phyloP scores from a whole-genome alignment of 129 eudicot genomes.

The Pulicaria dysenterica region DNA sequence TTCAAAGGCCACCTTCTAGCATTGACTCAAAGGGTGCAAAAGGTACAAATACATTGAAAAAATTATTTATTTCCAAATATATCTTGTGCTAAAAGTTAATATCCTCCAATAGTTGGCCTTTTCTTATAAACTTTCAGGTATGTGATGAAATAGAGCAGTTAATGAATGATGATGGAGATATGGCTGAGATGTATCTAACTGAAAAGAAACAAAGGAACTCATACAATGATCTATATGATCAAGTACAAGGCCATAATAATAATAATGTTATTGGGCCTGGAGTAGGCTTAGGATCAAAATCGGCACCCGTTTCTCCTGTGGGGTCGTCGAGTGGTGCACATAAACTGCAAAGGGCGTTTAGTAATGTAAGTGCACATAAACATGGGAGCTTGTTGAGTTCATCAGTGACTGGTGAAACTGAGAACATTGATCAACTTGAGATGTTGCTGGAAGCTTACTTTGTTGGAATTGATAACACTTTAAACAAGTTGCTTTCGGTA shows the following conservation, averaged over 20 bases:
- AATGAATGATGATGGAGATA: conserved; percentile 98
- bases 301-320: conserved; percentile 97
- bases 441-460: conserved; percentile 99
- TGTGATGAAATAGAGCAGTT: conserved; percentile 97
- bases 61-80: not conserved
- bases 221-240: conserved; percentile 58
- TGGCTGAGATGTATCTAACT: conserved; percentile 99
- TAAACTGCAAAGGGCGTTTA: conserved; percentile 77
- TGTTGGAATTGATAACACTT: conserved; percentile 80
- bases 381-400: conserved; percentile 82
- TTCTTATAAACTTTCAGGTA: conserved; percentile 49
- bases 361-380: conserved; percentile 74
- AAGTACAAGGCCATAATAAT: conserved; percentile 28
- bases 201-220: conserved; percentile 80
- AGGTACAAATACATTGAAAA: conserved; percentile 49
- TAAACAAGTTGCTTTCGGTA: conserved; percentile 88
- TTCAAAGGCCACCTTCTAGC: conserved; percentile 94
- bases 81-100: conserved; percentile 2
- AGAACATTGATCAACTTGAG: conserved; percentile 96
- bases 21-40: conserved; percentile 97
- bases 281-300: conserved; percentile 51
- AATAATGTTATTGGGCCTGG: conserved; percentile 18
- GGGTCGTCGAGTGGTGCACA: conserved; percentile 51
- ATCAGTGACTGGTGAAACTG: conserved; percentile 64
- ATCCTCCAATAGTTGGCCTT: conserved; percentile 11